phyloP scores from a whole-genome alignment of 805 yeast species.

The Lipomyces anomalus region DNA sequence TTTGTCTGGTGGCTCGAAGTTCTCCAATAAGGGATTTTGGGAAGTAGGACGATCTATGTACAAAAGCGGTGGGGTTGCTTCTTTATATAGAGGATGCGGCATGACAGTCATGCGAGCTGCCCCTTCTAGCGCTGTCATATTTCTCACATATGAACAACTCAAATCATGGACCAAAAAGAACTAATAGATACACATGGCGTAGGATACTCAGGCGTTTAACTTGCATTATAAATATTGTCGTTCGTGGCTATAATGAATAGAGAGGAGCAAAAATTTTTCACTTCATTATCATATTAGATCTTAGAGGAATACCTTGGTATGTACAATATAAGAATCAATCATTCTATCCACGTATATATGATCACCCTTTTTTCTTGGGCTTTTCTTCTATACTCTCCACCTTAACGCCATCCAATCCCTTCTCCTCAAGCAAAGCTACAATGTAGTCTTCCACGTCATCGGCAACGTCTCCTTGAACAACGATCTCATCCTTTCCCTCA shows the following conservation, averaged over 20 bases:
- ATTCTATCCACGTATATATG: too few relatives aligned
- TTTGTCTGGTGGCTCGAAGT: slow-evolving; percentile 32
- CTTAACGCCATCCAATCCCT: slow-evolving; percentile 76
- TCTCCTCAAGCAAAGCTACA: slow-evolving; percentile 63
- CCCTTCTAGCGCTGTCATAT: slow-evolving; percentile 86
- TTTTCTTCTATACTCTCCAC: slow-evolving; percentile 85
- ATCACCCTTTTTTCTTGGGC: slow-evolving; percentile 53
- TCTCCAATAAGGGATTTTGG: slow-evolving; percentile 33
- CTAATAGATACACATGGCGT: too few relatives aligned
- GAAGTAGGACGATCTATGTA: slow-evolving; percentile 41
- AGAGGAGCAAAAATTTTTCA: too few relatives aligned
- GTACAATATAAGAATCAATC: too few relatives aligned
- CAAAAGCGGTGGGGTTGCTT: slow-evolving; percentile 54
- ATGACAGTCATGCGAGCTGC: slow-evolving; percentile 75
- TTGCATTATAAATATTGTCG: too few relatives aligned
- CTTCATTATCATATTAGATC: too few relatives aligned
- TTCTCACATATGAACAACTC: slow-evolving; percentile 61
- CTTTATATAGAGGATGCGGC: slow-evolving; percentile 78
- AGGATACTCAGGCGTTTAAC: too few relatives aligned
- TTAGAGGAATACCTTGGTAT: too few relatives aligned
- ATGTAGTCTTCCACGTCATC: slow-evolving; percentile 82
- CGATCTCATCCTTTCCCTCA: slow-evolving; percentile 86
- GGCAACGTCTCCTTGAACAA: slow-evolving; percentile 91
- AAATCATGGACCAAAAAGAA: slow-evolving; percentile 1
- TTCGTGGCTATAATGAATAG: too few relatives aligned